These are phyloP conservation scores for Piper betle DNA, from an alignment of 164 flowering plant genomes.

Conservation along the genomic window DNA sequence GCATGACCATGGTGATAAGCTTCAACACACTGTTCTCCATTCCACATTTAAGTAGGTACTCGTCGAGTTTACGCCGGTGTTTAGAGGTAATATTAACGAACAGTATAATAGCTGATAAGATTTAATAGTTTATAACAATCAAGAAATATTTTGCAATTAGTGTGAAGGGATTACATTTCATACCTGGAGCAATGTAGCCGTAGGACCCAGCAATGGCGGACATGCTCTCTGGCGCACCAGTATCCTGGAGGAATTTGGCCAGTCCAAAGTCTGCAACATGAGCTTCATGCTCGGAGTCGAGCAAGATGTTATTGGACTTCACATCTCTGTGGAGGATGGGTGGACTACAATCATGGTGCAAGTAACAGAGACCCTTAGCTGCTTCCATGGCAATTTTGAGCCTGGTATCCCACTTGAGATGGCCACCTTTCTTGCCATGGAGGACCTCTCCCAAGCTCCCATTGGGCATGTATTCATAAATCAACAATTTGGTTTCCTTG, in stretches of 20 bases:
- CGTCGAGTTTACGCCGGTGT: too few species aligned
- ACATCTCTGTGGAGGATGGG: slow-evolving; percentile 61
- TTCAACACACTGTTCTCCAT: neutral
- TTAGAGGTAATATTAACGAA: too few species aligned
- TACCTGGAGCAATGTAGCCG: slow-evolving; percentile 48
- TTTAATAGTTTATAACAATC: neutral
- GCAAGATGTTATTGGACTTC: slow-evolving; percentile 8
- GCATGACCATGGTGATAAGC: too few species aligned
- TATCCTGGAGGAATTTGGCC: slow-evolving; percentile 38
- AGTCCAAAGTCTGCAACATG: slow-evolving; percentile 29
- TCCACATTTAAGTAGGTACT: neutral
- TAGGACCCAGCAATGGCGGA: slow-evolving; percentile 49
- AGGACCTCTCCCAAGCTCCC: too few species aligned
- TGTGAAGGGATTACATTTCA: neutral
- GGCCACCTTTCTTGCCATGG: slow-evolving; percentile 22
- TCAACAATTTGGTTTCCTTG: slow-evolving; percentile 49
- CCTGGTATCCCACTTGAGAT: slow-evolving; percentile 49
- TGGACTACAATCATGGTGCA: slow-evolving; percentile 79
- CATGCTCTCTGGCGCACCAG: slow-evolving; percentile 61
- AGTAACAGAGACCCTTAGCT: slow-evolving; percentile 57
- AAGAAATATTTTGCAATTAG: neutral
- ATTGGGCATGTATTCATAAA: slow-evolving; percentile 2
- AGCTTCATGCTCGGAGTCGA: slow-evolving; percentile 55
- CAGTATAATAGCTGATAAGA: too few species aligned
- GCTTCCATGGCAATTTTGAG: slow-evolving; percentile 56